Evolutionary conservation across 768 basidiomycete genomes (phyloP), one percentile per base, ranked within the genome.

Genomic region (Pleurotus giganteus): DNA sequence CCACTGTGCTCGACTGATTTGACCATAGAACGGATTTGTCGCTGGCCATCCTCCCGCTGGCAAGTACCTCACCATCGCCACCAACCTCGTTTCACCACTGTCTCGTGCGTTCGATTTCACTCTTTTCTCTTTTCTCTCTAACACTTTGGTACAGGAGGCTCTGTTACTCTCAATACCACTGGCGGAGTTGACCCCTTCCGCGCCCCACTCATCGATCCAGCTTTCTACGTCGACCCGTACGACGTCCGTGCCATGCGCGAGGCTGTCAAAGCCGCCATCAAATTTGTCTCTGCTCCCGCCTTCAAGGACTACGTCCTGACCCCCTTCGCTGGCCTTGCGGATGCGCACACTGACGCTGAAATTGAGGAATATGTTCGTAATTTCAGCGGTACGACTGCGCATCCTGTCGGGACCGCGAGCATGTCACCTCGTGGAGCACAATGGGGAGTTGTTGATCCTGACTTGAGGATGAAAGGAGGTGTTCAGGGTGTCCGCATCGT

Each of bases 121-220:
- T 5, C 21, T 13, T 5, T 13, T 41, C n/a, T 7, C 21, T 21
- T 41, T n/a, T 2, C n/a, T 8, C 21, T 21, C 21, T 6, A 41
- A n/a, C n/a, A n/a, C 21, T 41, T 21, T n/a, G 34, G 12, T 15
- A 17, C 39, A 41, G 39, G 39, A 2, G 39, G 39, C 39, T 41
- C 39, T 1, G 39, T 41, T 11, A 41, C 39, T 41, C 39, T 41
- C 39, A 21, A 41, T 21, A 41, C 39, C 0, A 41, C 39, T 2
- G 39, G 39, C 2, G 39, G 39, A 6, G n/a, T 41, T 21, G 26
- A 45, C 24, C 21, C 43, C n/a, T 45, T 45, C 23, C 23, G 17
- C 34, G 61, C 26, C 2, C 79, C 80, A 0, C 39, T 66, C 15
- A 78, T 81, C 64, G 71, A 81, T 63, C 74, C 75, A 4, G 71